These are phyloP conservation scores for Periglandula ipomoeae DNA, from an alignment of 2,329 filamentous ascomycete genomes.

Conservation along the genomic window DNA sequence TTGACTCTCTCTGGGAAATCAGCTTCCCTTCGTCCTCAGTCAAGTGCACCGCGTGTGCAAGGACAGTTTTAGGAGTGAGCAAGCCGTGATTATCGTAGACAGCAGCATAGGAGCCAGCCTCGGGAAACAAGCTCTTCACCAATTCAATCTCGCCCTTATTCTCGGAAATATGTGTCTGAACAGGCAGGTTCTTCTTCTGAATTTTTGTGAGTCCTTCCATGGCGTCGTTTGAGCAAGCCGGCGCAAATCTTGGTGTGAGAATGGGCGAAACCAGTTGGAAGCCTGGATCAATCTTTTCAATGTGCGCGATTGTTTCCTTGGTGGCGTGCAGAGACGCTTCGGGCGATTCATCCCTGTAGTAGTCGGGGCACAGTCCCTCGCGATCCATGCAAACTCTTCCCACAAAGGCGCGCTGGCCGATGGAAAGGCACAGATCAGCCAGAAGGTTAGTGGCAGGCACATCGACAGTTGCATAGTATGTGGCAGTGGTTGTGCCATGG, in stretches of 20 bases:
- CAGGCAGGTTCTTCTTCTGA: constrained; percentile 52
- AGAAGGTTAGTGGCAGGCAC: constrained; percentile 85
- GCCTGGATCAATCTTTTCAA: constrained; percentile 55
- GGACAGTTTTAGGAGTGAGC: constrained; percentile 62
- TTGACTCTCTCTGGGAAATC: constrained; percentile 51
- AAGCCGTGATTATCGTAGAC: constrained; percentile 71
- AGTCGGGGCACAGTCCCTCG: constrained; percentile 53
- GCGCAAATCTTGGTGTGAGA: constrained; percentile 66
- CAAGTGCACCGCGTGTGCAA: constrained; percentile 80
- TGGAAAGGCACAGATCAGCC: constrained; percentile 66
- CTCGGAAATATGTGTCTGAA: constrained; percentile 88
- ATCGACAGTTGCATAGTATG: constrained; percentile 91
- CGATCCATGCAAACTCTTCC: constrained; percentile 95
- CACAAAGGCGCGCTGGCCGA: constrained; percentile 83
- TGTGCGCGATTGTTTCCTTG: constrained; percentile 52
- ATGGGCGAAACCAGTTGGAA: constrained; percentile 64
- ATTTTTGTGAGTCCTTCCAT: constrained; percentile 57
- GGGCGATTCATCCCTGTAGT: constrained; percentile 67
- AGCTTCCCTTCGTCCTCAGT: constrained; percentile 55
- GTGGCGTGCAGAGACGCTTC: constrained; percentile 49
- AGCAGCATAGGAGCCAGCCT: constrained; percentile 53
- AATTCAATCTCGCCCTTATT: constrained; percentile 66
- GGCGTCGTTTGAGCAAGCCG: constrained; percentile 48
- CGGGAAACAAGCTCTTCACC: constrained; percentile 62
- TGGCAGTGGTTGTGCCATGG: constrained; percentile 85